Conservation (phyloP, 1,284 basidiomycete genomes). For the Polyporus tsugae region DNA sequence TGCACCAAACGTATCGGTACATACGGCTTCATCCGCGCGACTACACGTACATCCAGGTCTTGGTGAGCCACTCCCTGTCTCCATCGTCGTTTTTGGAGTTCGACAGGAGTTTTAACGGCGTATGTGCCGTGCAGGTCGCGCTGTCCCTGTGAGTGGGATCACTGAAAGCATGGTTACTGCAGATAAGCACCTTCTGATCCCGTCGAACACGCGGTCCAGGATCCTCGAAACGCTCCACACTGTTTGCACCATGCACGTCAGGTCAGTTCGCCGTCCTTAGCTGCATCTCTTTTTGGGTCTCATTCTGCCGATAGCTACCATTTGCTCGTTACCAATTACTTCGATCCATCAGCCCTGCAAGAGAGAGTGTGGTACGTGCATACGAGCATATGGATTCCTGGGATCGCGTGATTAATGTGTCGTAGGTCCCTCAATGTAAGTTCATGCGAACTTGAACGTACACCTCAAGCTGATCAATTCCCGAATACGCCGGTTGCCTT, state of each 20-base stretch:
- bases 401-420: background rate
- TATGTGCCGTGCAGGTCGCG: background rate
- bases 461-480: background rate
- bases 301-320: background rate
- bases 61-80: background rate
- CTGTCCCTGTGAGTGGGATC: background rate
- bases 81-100: background rate
- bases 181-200: background rate
- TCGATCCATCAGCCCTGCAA: background rate
- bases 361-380: background rate
- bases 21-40: slow-evolving; percentile 1
- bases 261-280: background rate
- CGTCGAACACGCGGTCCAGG: background rate
- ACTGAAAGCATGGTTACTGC: background rate
- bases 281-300: background rate
- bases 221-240: background rate
- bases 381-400: background rate
- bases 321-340: background rate
- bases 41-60: background rate
- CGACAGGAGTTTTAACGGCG: too few species aligned
- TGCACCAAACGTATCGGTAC: slow-evolving; percentile 8
- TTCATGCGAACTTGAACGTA: background rate
- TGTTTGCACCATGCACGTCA: background rate
- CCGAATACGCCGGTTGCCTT: background rate
- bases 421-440: background rate